phyloP scores from a whole-genome alignment of 2,329 filamentous ascomycete species.

The Aureobasidium namibiae region DNA sequence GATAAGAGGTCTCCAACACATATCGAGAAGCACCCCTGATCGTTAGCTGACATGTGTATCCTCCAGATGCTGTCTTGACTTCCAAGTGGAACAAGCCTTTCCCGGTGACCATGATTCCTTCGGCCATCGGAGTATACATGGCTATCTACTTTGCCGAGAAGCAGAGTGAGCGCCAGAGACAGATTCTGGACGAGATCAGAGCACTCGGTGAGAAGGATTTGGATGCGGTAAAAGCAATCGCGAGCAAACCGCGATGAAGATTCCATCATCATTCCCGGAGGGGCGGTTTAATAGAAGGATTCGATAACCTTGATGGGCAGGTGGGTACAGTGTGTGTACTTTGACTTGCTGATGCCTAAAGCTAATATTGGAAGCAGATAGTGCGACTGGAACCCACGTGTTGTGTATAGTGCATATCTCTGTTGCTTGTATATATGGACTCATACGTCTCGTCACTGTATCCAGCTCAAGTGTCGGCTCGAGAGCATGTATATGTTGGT shows the following conservation, averaged over 20 bases:
- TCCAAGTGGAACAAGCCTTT: slow-evolving; percentile 28
- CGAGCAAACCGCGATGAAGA: slow-evolving; percentile 8
- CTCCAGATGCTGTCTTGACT: slow-evolving; percentile 21
- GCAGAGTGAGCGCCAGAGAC: slow-evolving; percentile 23
- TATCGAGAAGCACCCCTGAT: background rate
- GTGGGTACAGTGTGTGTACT: background rate
- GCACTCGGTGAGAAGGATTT: slow-evolving; percentile 19
- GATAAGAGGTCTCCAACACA: background rate
- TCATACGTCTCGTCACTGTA: no score
- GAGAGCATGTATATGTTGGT: no score
- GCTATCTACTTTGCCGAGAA: slow-evolving; percentile 23
- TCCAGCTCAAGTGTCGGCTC: no score
- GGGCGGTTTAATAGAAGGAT: background rate
- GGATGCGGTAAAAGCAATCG: slow-evolving; percentile 2
- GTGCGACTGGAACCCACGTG: no score
- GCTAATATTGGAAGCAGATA: background rate
- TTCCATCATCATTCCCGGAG: background rate
- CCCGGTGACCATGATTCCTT: slow-evolving; percentile 24
- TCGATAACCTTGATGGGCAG: background rate
- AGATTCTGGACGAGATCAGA: slow-evolving; percentile 22
- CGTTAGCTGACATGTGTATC: background rate
- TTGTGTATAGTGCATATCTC: no score
- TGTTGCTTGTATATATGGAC: no score
- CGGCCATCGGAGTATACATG: slow-evolving; percentile 24
- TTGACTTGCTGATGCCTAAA: background rate